These are phyloP conservation scores for Chiua virens DNA, from an alignment of 768 basidiomycete species.

Conservation along the genomic window DNA sequence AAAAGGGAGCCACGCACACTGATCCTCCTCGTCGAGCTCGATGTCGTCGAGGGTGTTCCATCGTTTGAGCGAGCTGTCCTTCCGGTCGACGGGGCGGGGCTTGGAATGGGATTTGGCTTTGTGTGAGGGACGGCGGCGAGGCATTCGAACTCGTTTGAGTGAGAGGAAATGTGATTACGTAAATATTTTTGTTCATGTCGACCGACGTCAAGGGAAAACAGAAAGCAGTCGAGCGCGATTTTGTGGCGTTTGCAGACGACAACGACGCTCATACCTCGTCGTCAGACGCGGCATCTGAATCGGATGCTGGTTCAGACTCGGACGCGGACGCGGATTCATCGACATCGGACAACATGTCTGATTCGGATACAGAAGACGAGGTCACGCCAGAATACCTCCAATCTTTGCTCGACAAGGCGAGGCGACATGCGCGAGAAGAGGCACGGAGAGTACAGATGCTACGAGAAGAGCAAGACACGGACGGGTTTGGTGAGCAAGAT, in stretches of 20 bases:
- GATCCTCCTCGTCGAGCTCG: constrained; percentile 75
- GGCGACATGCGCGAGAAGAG: constrained; percentile 45
- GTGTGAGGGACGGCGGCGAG: constrained; percentile 41
- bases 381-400: constrained; percentile 61
- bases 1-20: constrained; percentile 50
- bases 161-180: constrained; percentile 16
- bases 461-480: constrained; percentile 22
- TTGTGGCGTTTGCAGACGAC: constrained; percentile 3
- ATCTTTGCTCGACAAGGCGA: constrained; percentile 62
- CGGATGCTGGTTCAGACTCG: constrained; percentile 23
- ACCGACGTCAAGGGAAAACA: constrained; percentile 5
- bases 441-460: constrained; percentile 21
- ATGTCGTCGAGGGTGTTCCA: constrained; percentile 72
- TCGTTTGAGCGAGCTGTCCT: constrained; percentile 54
- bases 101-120: constrained; percentile 36
- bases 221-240: neutral
- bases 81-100: constrained; percentile 49
- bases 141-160: constrained; percentile 35
- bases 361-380: constrained; percentile 40
- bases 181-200: constrained; percentile 7
- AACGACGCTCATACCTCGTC: neutral
- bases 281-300: constrained; percentile 8
- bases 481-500: constrained; percentile 48
- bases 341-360: constrained; percentile 31
- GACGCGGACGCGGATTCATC: no score